A percentile compares a stretch with the other conserved stretches of the same genome.
phyloP scores from a whole-genome alignment of 2,329 filamentous ascomycete genomes.

The Exserohilum turcica region DNA sequence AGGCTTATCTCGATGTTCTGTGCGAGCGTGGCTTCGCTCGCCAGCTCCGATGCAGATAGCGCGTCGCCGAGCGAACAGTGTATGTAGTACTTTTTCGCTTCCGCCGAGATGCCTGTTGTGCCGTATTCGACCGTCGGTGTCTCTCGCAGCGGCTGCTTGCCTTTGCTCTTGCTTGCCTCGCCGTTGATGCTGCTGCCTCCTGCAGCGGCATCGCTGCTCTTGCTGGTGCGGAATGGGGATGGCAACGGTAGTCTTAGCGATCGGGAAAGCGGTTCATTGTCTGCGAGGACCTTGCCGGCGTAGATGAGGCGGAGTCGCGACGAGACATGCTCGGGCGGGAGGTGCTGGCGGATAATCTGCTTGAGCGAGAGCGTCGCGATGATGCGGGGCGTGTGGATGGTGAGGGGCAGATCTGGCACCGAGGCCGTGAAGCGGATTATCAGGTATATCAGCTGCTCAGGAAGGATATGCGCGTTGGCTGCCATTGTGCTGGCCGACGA shows the following conservation, averaged over 20 bases:
- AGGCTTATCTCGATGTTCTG: conserved; percentile 48
- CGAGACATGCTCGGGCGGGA: conserved; percentile 65
- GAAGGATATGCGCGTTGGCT: conserved; percentile 33
- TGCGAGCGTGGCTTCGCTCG: conserved; percentile 62
- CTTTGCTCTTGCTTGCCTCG: conserved; percentile 60
- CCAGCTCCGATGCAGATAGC: conserved; percentile 71
- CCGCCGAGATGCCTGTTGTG: conserved; percentile 24
- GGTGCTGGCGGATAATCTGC: conserved; percentile 74
- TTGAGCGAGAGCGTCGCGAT: conserved; percentile 82
- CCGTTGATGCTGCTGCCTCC: conserved; percentile 14
- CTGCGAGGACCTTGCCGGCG: conserved; percentile 82
- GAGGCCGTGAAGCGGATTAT: conserved; percentile 90
- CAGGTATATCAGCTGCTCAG: conserved; percentile 64
- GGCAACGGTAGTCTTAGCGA: conserved; percentile 69
- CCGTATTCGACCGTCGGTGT: conserved; percentile 37
- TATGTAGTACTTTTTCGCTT: conserved; percentile 72
- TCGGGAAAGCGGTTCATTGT: conserved; percentile 68
- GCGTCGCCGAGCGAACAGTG: conserved; percentile 90
- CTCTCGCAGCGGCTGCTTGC: conserved; percentile 66
- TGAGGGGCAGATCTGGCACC: conserved; percentile 80
- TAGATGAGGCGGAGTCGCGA: conserved; percentile 87
- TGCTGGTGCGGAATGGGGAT: conserved; percentile 50
- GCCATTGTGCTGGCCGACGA: conserved; percentile 30
- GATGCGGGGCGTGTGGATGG: conserved; percentile 68
- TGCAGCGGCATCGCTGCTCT: conserved; percentile 21